phyloP scores from a whole-genome alignment of 306 rosid species.

The Argentina anserina region DNA sequence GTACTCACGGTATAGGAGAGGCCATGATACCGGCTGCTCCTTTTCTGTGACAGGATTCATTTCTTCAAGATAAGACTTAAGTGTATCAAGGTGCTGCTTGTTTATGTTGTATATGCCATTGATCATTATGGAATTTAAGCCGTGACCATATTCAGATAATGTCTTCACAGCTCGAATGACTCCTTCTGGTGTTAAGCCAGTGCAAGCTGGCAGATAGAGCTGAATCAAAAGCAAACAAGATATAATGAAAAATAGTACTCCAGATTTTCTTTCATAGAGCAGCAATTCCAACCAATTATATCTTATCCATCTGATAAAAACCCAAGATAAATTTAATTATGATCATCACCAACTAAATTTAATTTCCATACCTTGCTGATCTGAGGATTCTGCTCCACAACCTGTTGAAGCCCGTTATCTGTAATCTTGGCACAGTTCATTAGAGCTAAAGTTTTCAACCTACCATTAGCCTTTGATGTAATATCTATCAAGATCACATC shows the following conservation, averaged over 20 bases:
- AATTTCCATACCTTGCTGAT: constrained; percentile 50
- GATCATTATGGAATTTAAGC: constrained; percentile 50
- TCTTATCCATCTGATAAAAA: constrained; percentile 19
- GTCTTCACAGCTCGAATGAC: constrained; percentile 52
- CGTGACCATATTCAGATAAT: constrained; percentile 43
- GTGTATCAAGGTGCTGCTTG: constrained; percentile 52
- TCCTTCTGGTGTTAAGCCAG: constrained; percentile 70
- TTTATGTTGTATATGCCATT: constrained; percentile 58
- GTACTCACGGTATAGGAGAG: constrained; percentile 34
- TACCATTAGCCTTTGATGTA: constrained; percentile 59
- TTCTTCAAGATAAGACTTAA: constrained; percentile 28
- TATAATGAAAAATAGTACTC: neutral
- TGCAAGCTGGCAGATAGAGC: constrained; percentile 77
- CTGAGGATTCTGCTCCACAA: constrained; percentile 49
- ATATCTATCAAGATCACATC: constrained; percentile 42
- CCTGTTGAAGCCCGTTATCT: constrained; percentile 57
- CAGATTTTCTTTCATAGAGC: neutral
- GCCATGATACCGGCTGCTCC: constrained; percentile 29
- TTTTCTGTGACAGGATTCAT: constrained; percentile 19
- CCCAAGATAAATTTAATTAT: neutral
- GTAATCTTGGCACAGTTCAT: constrained; percentile 55
- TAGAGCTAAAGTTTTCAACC: constrained; percentile 50
- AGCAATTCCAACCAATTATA: constrained; percentile 16
- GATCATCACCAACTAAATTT: neutral
- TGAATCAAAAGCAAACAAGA: constrained; percentile 33